phyloP scores from a whole-genome alignment of 805 yeast species.

The Candida gorgasii region DNA sequence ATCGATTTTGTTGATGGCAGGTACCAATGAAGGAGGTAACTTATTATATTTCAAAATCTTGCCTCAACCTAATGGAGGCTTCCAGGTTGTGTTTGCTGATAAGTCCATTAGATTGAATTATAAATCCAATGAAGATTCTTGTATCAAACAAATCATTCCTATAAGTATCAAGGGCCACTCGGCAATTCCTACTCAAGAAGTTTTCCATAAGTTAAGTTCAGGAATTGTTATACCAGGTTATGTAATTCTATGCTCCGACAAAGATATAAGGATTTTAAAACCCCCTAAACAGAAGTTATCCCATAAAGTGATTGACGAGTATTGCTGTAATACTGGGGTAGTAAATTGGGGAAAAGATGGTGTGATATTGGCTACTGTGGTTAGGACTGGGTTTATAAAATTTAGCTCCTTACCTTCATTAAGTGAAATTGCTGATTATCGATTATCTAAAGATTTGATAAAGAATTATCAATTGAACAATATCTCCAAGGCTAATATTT shows the following conservation, averaged over 20 bases:
- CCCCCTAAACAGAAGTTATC: slow-evolving; percentile 63
- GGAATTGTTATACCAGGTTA: slow-evolving; percentile 66
- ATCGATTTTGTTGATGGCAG: slow-evolving; percentile 70
- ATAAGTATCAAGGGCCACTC: slow-evolving; percentile 63
- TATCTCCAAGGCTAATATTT: slow-evolving; percentile 27
- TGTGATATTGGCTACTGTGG: slow-evolving; percentile 47
- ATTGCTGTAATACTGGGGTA: slow-evolving; percentile 50
- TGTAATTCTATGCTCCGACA: slow-evolving; percentile 52
- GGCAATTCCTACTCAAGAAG: slow-evolving; percentile 60
- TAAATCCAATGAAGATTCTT: slow-evolving; percentile 46
- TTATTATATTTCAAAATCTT: slow-evolving; percentile 61
- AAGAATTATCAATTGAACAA: slow-evolving; percentile 19
- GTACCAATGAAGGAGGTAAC: slow-evolving; percentile 74
- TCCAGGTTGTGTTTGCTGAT: slow-evolving; percentile 53
- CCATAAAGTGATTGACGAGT: slow-evolving; percentile 59
- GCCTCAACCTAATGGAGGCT: slow-evolving; percentile 64
- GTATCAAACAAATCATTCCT: slow-evolving; percentile 58
- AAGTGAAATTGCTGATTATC: slow-evolving; percentile 53
- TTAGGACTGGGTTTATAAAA: slow-evolving; percentile 49
- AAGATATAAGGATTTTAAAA: slow-evolving; percentile 63
- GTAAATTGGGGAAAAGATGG: slow-evolving; percentile 45
- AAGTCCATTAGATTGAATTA: slow-evolving; percentile 39
- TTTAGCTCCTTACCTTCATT: slow-evolving; percentile 61
- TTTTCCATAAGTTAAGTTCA: slow-evolving; percentile 57
- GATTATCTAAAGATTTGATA: slow-evolving; percentile 33